Evolutionary conservation across 2,329 filamentous ascomycete species (phyloP), one percentile per base, ranked within the genome.

Genomic region (Diaporthe australafricana): DNA sequence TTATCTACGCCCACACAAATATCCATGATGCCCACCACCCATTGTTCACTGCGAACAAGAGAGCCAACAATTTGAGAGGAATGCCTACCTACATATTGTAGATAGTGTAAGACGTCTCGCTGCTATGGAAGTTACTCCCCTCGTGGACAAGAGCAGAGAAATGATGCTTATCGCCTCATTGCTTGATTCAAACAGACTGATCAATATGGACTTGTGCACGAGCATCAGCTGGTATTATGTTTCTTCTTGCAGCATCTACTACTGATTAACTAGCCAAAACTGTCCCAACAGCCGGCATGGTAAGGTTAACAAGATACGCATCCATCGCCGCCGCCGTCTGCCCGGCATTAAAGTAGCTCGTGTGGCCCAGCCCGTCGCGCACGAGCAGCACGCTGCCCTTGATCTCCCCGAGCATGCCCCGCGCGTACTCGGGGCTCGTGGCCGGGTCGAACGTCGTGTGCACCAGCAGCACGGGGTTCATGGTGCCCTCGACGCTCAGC

Each of bases 391-490:
- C 78, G 12, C 77, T 76, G 38, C 81, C 81, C 52, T 77, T 74
- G 16, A 79, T 75, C 72, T 82, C 77, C 72, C 78, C 79, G 57
- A 76, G 77, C 60, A 84, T 74, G 1, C 80, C 78, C 22, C 78
- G 73, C 55, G 81, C 83, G 80, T 82, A 84, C 22, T 77, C 75
- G 66, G 81, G 80, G 30, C 79, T 79, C 2, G 83, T 84, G 42
- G 78, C 79, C 2, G 84, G 83, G 75, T 86, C 84, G 70, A 78
- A 78, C 2, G 80, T 77, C 14, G 81, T 77, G 70, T 83, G 84
- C 6, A 83, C 79, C 72, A 83, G 73, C 63, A 86, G 74, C 40
- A 85, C 79, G 14, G 70, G 70, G 53, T 65, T 57, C 20, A 78
- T 77, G 6, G 78, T 72, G 9, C 77, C 56, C 6, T 75, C 74